Evolutionary conservation across 306 rosid genomes (phyloP).

Genomic region (Medicago ruthenica): DNA sequence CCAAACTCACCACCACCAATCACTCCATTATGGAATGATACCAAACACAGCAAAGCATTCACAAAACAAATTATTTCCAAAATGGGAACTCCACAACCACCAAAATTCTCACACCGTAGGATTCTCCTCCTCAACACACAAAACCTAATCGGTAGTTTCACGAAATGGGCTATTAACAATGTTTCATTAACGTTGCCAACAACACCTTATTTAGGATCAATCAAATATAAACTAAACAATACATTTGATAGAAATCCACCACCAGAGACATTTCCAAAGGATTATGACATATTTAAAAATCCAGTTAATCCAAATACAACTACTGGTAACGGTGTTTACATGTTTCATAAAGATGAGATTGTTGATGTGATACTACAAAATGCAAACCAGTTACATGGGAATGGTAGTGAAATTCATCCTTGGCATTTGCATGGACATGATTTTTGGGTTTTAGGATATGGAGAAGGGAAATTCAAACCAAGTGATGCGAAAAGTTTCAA

Average conservation of each 20-base stretch:
- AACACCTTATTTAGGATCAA: constrained; percentile 70
- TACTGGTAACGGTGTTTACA: constrained; percentile 59
- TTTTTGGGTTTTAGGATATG: constrained; percentile 87
- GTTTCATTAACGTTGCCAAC: constrained; percentile 66
- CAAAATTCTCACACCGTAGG: constrained; percentile 46
- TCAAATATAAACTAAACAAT: constrained; percentile 36
- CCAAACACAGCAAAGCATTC: constrained; percentile 63
- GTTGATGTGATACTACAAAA: constrained; percentile 82
- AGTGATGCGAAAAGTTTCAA: constrained; percentile 53
- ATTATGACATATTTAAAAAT: constrained; percentile 55
- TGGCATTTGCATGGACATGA: constrained; percentile 96
- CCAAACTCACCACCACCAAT: constrained; percentile 68
- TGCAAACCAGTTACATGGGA: constrained; percentile 50
- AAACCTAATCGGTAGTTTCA: constrained; percentile 55
- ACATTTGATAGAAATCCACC: constrained; percentile 51
- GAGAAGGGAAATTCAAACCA: constrained; percentile 68
- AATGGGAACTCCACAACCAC: constrained; percentile 72
- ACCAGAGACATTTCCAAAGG: constrained; percentile 46
- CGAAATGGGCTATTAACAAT: constrained; percentile 81
- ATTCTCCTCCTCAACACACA: constrained; percentile 83
- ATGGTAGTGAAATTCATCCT: constrained; percentile 77
- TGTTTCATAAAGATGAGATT: constrained; percentile 32
- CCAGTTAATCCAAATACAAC: constrained; percentile 53
- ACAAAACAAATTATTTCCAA: constrained; percentile 56
- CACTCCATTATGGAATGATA: constrained; percentile 75